Base-by-base conservation (phyloP, 2,329 filamentous ascomycete genomes). In the Colletotrichum brevisporum region DNA sequence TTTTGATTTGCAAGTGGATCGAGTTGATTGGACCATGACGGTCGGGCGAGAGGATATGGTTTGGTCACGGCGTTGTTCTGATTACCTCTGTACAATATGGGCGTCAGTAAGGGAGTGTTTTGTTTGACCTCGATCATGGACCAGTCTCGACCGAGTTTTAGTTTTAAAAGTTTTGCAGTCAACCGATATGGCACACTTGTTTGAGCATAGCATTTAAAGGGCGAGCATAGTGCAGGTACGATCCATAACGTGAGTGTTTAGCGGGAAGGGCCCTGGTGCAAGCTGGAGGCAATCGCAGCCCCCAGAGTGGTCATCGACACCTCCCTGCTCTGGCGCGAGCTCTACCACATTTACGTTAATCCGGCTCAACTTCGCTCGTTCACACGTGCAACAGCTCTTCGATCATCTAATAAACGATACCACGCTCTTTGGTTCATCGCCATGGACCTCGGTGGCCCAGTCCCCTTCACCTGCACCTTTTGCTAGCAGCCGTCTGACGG, bases 401-500 rank as follows among this genome's bases (percentile, higher is more conserved):
- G 18, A 21, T 26, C 13, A 21, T 63, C 45, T 26, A 56, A 39
- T 9, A 9, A 10, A 21, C n/a, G 45, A 12, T n/a, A 24, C 13
- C 31, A n/a, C 52, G 15, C 16, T 41, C n/a, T 18, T 13, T 41
- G 31, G 18, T 36, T 21, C 21, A 45, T 10, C 31, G 31, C 12
- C 16, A 65, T 60, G 54, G 45, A 21, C 4, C 26, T 47, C 24
- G n/a, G 8, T 16, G 18, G 21, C 24, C 39, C 64, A 1, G 41
- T 16, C 13, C 72, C 78, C 41, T 89, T 88, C 76, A 84, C 85
- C 21, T 89, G 87, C 74, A 88, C 85, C 1, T 88, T 89, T 73
- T 89, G 87, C 80, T 86, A 84, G 80, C 80, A 81, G 61, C 74
- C 80, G 10, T 82, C 76, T 47, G 75, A 74, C 18, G 78, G 76